phyloP scores from a whole-genome alignment of 2,329 filamentous ascomycete genomes.

The Monilinia polystroma region DNA sequence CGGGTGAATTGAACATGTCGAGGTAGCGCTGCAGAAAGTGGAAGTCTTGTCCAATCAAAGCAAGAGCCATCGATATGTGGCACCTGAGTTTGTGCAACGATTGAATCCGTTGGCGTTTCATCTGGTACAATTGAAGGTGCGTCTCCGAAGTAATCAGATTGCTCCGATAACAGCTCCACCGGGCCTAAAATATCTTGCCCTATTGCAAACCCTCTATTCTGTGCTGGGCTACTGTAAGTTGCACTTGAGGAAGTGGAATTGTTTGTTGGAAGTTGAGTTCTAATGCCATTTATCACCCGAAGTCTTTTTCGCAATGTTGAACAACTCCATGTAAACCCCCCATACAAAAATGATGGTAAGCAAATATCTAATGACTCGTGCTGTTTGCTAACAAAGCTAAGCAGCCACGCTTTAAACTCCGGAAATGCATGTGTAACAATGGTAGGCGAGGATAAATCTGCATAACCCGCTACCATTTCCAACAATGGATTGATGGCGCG shows the following conservation, averaged over 20 bases:
- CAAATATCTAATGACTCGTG: constrained; percentile 53
- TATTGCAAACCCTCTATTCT: background rate
- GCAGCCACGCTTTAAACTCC: constrained; percentile 69
- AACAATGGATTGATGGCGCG: constrained; percentile 45
- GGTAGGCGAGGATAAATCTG: constrained; percentile 37
- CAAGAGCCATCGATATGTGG: constrained; percentile 29
- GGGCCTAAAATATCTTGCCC: background rate
- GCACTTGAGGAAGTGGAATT: constrained; percentile 4
- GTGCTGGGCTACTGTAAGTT: background rate
- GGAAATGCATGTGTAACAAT: constrained; percentile 49
- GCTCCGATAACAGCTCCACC: background rate
- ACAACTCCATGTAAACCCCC: constrained; percentile 66
- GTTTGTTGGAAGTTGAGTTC: constrained; percentile 24
- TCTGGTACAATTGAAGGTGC: constrained; percentile 17
- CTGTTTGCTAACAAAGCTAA: constrained; percentile 54
- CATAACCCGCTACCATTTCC: constrained; percentile 36
- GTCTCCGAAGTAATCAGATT: constrained; percentile 37
- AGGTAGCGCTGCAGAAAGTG: constrained; percentile 61
- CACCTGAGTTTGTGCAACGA: background rate
- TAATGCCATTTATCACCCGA: constrained; percentile 63
- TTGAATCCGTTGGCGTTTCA: background rate
- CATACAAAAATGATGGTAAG: constrained; percentile 58
- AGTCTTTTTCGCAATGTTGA: constrained; percentile 68
- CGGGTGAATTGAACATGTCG: constrained; percentile 72
- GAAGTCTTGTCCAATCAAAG: constrained; percentile 80